phyloP scores from a whole-genome alignment of 1,284 basidiomycete species.

The Apiotrichum siamense region DNA sequence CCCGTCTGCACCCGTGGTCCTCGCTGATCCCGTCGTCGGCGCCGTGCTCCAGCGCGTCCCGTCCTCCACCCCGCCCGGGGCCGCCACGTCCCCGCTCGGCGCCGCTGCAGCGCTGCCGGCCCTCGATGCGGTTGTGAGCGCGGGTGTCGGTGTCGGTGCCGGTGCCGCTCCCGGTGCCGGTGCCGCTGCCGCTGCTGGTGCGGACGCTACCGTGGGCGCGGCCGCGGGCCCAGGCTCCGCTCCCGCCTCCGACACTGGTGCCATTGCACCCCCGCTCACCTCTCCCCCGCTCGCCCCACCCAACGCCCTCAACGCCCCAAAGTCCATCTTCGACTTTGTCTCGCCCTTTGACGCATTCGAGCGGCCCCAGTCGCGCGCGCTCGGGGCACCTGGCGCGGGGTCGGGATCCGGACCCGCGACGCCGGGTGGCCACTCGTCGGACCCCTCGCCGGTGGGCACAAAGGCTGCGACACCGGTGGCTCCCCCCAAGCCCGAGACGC shows the following conservation, averaged over 20 bases:
- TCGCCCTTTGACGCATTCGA: conserved; percentile 43
- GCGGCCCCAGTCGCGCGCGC: conserved; percentile 12
- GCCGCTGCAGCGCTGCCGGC: too few relatives aligned
- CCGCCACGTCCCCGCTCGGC: too few relatives aligned
- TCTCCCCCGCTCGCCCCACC: not conserved
- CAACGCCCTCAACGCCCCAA: not conserved
- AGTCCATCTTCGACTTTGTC: conserved; percentile 41
- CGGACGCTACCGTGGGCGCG: too few relatives aligned
- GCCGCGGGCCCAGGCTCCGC: too few relatives aligned
- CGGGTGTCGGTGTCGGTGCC: too few relatives aligned
- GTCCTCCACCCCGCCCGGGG: too few relatives aligned
- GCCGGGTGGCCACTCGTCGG: not conserved
- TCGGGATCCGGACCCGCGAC: not conserved
- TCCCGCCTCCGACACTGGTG: not conserved
- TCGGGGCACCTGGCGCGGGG: not conserved
- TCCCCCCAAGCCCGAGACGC: not conserved
- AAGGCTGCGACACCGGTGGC: not conserved
- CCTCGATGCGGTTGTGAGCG: too few relatives aligned
- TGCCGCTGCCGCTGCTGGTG: too few relatives aligned
- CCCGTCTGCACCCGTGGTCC: too few relatives aligned
- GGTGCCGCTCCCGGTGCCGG: too few relatives aligned
- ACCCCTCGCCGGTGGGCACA: not conserved
- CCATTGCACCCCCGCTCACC: not conserved
- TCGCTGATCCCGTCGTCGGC: too few relatives aligned
- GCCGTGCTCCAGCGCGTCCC: too few relatives aligned